Evolutionary conservation across 805 yeast species (phyloP).

Genomic region (Clavispora phyllophila): DNA sequence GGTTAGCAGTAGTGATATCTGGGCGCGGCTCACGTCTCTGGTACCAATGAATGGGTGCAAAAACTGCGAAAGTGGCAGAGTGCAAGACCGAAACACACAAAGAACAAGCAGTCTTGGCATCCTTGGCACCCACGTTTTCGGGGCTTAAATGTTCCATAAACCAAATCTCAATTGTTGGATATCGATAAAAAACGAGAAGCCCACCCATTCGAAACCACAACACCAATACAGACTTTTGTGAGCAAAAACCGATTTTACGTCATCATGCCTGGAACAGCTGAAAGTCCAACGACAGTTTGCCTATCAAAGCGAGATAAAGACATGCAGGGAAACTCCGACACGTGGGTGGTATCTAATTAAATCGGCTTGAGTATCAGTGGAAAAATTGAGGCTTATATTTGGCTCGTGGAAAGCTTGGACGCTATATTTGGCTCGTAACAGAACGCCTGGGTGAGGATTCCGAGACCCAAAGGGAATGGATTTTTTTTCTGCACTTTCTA

Average conservation of each 20-base stretch:
- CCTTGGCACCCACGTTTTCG: slow-evolving; percentile 11
- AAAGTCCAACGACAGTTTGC: too few relatives aligned
- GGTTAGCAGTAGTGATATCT: background rate
- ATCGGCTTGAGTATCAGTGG: background rate
- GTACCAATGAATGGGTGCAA: slow-evolving; percentile 10
- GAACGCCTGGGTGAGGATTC: too few relatives aligned
- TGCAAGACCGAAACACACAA: background rate
- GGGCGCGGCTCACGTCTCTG: background rate
- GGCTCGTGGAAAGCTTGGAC: too few relatives aligned
- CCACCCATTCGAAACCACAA: too few relatives aligned
- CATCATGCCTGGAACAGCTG: background rate
- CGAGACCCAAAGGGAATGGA: too few relatives aligned
- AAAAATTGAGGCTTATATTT: too few relatives aligned
- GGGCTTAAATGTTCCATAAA: too few relatives aligned
- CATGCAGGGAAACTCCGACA: background rate
- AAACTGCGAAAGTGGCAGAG: background rate
- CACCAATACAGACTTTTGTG: too few relatives aligned
- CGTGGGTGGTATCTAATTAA: background rate
- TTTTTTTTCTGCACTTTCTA: too few relatives aligned
- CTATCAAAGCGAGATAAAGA: background rate
- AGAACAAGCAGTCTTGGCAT: background rate
- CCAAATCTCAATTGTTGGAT: too few relatives aligned
- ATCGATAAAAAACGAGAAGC: too few relatives aligned
- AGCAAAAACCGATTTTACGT: background rate
- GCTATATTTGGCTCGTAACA: too few relatives aligned